Evolutionary conservation across 805 yeast species (phyloP).

Genomic region (Candida multigemmis): DNA sequence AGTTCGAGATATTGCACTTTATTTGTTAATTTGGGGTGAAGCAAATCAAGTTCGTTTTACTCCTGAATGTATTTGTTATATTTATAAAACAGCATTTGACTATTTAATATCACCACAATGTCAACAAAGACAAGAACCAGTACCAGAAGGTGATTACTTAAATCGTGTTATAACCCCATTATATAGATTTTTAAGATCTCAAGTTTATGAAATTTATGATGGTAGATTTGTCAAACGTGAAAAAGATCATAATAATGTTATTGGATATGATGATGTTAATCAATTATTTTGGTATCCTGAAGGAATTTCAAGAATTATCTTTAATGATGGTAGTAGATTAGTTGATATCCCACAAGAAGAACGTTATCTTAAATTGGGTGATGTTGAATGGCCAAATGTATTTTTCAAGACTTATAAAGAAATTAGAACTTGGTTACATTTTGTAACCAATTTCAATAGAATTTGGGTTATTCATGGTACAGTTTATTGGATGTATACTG

Average conservation of each 20-base stretch:
- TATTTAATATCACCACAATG: conserved; percentile 84
- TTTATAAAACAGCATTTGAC: conserved; percentile 91
- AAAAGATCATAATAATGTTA: conserved; percentile 69
- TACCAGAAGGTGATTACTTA: conserved; percentile 85
- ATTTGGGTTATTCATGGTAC: conserved; percentile 93
- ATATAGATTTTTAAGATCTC: conserved; percentile 70
- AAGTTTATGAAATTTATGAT: conserved; percentile 72
- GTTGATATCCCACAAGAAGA: conserved; percentile 86
- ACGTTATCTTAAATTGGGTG: conserved; percentile 84
- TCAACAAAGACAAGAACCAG: conserved; percentile 77
- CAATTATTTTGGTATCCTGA: conserved; percentile 99
- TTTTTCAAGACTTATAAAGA: conserved; percentile 95
- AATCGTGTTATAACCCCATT: conserved; percentile 90
- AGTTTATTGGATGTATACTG: conserved; percentile 89
- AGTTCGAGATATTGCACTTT: conserved; percentile 70
- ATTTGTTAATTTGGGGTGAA: conserved; percentile 80
- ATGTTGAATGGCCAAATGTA: conserved; percentile 83
- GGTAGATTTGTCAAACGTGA: conserved; percentile 82
- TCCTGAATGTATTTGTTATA: conserved; percentile 82
- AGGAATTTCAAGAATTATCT: conserved; percentile 86
- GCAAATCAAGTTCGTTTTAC: conserved; percentile 93
- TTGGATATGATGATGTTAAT: conserved; percentile 97
- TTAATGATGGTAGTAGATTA: conserved; percentile 87
- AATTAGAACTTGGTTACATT: conserved; percentile 95
- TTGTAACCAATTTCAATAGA: conserved; percentile 93